Conservation (phyloP, 371 early-diverging fungal genomes). For the Zychaea mexicana region DNA sequence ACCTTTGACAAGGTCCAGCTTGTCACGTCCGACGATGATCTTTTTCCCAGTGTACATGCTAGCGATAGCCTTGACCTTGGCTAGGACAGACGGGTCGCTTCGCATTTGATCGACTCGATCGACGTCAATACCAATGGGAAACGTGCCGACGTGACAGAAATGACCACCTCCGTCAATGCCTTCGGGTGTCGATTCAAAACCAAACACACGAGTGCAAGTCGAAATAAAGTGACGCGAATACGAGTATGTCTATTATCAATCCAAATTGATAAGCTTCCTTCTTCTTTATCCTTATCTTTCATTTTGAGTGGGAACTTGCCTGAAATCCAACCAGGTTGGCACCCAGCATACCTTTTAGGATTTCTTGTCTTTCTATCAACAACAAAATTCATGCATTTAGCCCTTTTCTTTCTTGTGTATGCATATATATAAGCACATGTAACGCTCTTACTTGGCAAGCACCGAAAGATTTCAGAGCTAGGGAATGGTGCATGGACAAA, state of each 20-base stretch:
- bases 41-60: constrained; percentile 93
- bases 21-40: constrained; percentile 97
- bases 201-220: constrained; percentile 89
- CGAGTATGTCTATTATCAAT: constrained; percentile 76
- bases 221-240: constrained; percentile 96
- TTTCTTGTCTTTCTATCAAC: constrained; percentile 87
- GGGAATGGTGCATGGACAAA: constrained; percentile 99
- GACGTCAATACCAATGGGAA: constrained; percentile 97
- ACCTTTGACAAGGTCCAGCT: constrained; percentile 98
- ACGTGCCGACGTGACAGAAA: constrained; percentile 82
- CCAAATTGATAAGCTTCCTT: background rate
- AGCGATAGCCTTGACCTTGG: constrained; percentile 76
- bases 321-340: constrained; percentile 94
- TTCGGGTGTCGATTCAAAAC: constrained; percentile 82
- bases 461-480: constrained; percentile 90
- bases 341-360: constrained; percentile 91
- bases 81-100: constrained; percentile 52
- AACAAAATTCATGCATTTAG: background rate
- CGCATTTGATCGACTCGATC: constrained; percentile 43
- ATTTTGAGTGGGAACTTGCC: constrained; percentile 30
- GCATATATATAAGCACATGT: no score
- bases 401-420: no score
- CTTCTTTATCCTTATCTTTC: background rate
- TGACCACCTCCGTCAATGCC: constrained; percentile 81
- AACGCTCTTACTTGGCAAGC: constrained; percentile 86